These are phyloP conservation scores for Stropharia rugosoannulata DNA, from an alignment of 768 basidiomycete species.

Conservation along the genomic window DNA sequence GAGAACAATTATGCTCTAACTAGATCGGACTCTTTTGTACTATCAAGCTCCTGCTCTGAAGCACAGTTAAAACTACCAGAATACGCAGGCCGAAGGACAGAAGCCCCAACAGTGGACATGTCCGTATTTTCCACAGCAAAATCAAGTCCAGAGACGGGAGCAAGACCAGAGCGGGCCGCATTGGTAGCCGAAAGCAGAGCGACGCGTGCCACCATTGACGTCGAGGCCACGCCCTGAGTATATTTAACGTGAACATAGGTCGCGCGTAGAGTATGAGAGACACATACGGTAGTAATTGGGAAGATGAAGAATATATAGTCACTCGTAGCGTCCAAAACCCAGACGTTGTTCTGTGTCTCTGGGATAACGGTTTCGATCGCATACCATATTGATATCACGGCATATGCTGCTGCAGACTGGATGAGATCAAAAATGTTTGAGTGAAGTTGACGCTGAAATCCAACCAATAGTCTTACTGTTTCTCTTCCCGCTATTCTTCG, in stretches of 20 bases:
- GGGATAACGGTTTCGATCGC: background rate
- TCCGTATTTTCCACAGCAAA: background rate
- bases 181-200: background rate
- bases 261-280: background rate
- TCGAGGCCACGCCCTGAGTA: background rate
- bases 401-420: background rate
- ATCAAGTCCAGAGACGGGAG: background rate
- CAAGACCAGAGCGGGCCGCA: background rate
- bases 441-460: no score
- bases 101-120: no score
- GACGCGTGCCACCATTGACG: background rate
- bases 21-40: no score
- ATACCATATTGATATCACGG: background rate
- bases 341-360: background rate
- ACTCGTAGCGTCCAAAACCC: background rate
- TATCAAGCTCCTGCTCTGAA: no score
- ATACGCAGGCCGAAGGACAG: no score
- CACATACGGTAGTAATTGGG: background rate
- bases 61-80: no score
- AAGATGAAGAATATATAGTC: background rate
- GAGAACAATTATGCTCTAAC: no score
- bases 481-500: no score
- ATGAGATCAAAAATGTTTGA: no score
- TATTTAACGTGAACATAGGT: no score
- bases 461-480: no score